Evolutionary conservation across 257 asterid genomes (phyloP).

Genomic region (Nemophila menziesii): DNA sequence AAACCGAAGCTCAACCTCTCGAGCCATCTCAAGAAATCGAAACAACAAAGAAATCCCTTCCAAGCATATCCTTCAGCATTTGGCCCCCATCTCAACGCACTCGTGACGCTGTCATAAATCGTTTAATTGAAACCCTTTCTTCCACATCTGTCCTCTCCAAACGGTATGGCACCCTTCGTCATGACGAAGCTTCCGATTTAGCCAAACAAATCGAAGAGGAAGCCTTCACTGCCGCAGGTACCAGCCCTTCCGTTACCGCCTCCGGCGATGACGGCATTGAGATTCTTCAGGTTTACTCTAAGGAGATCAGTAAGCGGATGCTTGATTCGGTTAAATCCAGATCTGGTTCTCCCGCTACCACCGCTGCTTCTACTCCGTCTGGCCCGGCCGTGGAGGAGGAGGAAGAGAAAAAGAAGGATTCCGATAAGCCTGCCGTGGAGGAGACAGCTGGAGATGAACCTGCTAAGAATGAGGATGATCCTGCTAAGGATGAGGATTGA

Average conservation of each 20-base stretch:
- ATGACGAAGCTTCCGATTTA: constrained; percentile 54
- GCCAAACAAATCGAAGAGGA: constrained; percentile 60
- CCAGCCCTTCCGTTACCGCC: constrained; percentile 1
- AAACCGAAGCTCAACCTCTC: constrained; percentile 7
- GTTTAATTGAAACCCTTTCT: constrained; percentile 65
- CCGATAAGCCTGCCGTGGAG: constrained; percentile 34
- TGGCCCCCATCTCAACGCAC: constrained; percentile 90
- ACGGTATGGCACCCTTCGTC: constrained; percentile 67
- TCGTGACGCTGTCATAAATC: constrained; percentile 72
- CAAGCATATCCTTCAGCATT: constrained; percentile 49
- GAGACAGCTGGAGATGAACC: constrained; percentile 33
- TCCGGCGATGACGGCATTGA: constrained; percentile 65
- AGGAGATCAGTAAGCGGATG: constrained; percentile 80
- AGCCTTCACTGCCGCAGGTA: constrained; percentile 46
- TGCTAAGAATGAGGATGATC: constrained; percentile 32
- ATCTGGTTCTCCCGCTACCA: constrained; percentile 32
- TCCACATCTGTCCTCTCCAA: constrained; percentile 70
- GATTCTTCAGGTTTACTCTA: constrained; percentile 66
- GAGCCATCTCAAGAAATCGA: constrained; percentile 7
- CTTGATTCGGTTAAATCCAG: constrained; percentile 70
- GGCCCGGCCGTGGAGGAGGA: constrained; percentile 16
- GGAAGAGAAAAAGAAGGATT: constrained; percentile 35
- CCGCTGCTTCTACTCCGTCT: not conserved
- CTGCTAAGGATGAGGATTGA: constrained; percentile 20
- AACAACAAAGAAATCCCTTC: constrained; percentile 14